Evolutionary conservation across 495 filamentous ascomycete species (phyloP), one percentile per base, ranked within the genome.

Genomic region (Lepraria neglecta): DNA sequence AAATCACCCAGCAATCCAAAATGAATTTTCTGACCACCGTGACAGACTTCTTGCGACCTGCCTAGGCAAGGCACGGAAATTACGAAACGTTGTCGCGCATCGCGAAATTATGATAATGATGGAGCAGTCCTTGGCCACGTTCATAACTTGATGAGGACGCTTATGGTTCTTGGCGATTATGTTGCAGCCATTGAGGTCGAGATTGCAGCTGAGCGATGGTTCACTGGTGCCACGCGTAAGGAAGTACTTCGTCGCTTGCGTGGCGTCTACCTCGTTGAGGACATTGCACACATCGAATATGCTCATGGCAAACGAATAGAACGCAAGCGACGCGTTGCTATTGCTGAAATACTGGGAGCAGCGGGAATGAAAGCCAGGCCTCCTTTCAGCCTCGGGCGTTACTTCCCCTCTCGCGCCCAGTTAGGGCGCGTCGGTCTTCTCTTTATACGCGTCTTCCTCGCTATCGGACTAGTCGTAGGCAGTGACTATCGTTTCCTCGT

Each of bases 51-150:
- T 56, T 10, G 27, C 35, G 9, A 28, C n/a, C 11, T 44, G 38
- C 27, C 10, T 56, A 12, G 17, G 35, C 10, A 30, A 24, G 9
- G 54, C 54, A 6, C 54, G 54, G 17, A 2, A 14, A 6, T 28
- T 56, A 30, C 54, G 54, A 19, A 56, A 56, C 27, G 42, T 28
- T 15, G 42, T 44, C 19, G 54, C 35, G 6, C 54, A 56, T 43
- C 54, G 54, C 12, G 24, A 24, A n/a, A 56, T 19, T 21, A n/a
- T 11, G 6, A 43, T 6, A 31, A n/a, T 10, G 31, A 44, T 7
- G 33, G 21, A 5, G 14, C 4, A 4, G 17, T 56, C 9, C 12
- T 44, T 3, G 21, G 15, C 15, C 42, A 44, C 15, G 27, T 44
- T 9, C 54, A 56, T 5, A 42, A 44, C 12, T 27, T 19, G 2